Base-by-base conservation (phyloP, 192 early-diverging fungal genomes). In the Phycomyces nitens region DNA sequence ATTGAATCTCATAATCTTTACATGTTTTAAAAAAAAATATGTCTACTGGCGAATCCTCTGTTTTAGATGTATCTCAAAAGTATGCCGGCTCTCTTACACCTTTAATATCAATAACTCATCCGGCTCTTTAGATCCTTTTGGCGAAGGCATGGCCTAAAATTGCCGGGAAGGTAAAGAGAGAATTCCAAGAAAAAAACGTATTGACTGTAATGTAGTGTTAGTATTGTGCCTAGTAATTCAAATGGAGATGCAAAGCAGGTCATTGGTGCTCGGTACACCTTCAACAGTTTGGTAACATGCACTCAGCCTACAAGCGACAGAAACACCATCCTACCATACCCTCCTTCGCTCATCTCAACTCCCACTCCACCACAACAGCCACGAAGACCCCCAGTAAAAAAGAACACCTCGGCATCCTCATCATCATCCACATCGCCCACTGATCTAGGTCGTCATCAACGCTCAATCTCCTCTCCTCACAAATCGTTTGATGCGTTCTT, bases 251-350 rank as follows among this genome's bases (percentile, higher is more conserved):
- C 9, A 71, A 72, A 60, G 63, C 70, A 9, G 51, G 66, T 79
- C 4, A 69, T 77, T 61, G 79, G 76, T 29, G 77, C 71, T 15
- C 73, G 79, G 42, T 80, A 85, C 53, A 74, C 77, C 24, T 82
- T 76, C 62, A 72, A 70, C 3, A 77, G 68, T 26, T 42, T 79
- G 15, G 42, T 82, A 5, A 70, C 70, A 39, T 18, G 27, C 56
- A 27, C 50, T 7, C 24, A 22, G 12, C 7, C 23, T 60, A 20
- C 9, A 8, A 53, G 22, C 23, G 41, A 10, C 4, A 34, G 7
- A 34, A 34, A 34, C 26, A 53, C 18, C 16, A 51, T 56, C 12
- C 16, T 38, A 40, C 34, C 24, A n/a, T 54, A 22, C 11, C 26
- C 29, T 0, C 27, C 40, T 57, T 18, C 26, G 21, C 49, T 34